Percentiles rank a stretch among this genome's conserved stretches.
phyloP scores from a whole-genome alignment of 208 protist species.

The Leishmania amazonensis region DNA sequence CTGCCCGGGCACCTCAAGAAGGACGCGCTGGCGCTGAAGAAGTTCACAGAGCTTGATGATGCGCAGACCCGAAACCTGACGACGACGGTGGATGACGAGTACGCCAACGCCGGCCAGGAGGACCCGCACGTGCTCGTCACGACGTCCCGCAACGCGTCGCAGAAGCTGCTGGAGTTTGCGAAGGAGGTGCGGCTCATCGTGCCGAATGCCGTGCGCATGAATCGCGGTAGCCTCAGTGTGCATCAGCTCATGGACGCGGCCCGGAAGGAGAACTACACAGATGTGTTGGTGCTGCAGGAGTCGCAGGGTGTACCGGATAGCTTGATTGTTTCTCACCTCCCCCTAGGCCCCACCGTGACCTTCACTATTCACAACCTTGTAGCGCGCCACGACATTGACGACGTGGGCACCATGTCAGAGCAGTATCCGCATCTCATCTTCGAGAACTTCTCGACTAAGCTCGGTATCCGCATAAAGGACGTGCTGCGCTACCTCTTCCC shows the following conservation, averaged over 20 bases:
- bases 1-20: conserved; percentile 88
- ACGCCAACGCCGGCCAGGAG: conserved; percentile 93
- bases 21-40: conserved; percentile 84
- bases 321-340: conserved; percentile 98
- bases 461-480: conserved; percentile 94
- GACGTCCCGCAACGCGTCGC: conserved; percentile 97
- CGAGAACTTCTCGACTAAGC: conserved; percentile 96
- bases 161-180: conserved; percentile 97
- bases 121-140: conserved; percentile 99
- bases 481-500: conserved; percentile 99
- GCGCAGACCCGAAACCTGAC: conserved; percentile 63
- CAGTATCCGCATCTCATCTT: conserved; percentile 99
- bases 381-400: conserved; percentile 97
- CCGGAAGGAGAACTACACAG: conserved; percentile 94
- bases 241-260: conserved; percentile 96
- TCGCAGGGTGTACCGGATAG: conserved; percentile 97
- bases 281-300: conserved; percentile 99
- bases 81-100: conserved; percentile 97
- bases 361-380: conserved; percentile 98
- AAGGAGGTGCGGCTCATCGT: conserved; percentile 99
- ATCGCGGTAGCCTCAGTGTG: conserved; percentile 96
- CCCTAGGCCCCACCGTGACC: conserved; percentile 98
- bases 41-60: conserved; percentile 91
- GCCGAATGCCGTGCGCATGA: conserved; percentile 98
- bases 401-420: conserved; percentile 92